These are phyloP conservation scores for Nepenthes mirabilis DNA, from an alignment of 148 eudicot genomes.

Conservation along the genomic window DNA sequence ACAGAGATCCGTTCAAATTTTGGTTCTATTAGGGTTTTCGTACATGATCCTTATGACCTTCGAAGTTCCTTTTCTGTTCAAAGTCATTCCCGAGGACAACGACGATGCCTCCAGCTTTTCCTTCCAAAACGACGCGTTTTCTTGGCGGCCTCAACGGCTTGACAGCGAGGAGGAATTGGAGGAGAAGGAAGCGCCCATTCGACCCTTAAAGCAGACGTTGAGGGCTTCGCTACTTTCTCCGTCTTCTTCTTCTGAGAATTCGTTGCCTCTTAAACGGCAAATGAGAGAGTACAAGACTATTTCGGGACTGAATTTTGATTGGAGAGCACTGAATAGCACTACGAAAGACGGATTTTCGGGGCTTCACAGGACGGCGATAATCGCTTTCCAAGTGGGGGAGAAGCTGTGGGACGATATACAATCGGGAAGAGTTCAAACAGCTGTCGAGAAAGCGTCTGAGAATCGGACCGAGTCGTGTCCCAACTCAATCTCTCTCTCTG, in stretches of 20 bases:
- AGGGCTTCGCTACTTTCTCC: constrained; percentile 1
- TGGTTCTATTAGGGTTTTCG: constrained; percentile 30
- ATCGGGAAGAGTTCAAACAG: constrained; percentile 9
- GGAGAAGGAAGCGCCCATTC: constrained; percentile 44
- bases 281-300: constrained; percentile 12
- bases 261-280: constrained; percentile 23
- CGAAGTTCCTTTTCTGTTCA: constrained; percentile 59
- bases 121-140: constrained; percentile 9
- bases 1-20: constrained; percentile 41
- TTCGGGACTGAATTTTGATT: constrained; percentile 36
- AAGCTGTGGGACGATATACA: constrained; percentile 9
- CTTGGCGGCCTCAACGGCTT: constrained; percentile 2
- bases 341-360: constrained; percentile 27
- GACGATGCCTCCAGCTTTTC: constrained; percentile 28
- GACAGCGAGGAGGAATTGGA: constrained; percentile 13
- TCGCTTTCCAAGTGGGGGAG: constrained; percentile 12
- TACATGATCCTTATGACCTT: constrained; percentile 45
- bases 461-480: constrained; percentile 12
- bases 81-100: constrained; percentile 18
- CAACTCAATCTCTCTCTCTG: constrained; percentile 7
- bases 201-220: constrained; percentile 13
- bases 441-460: constrained; percentile 4
- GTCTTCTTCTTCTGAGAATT: constrained; percentile 16
- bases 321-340: constrained; percentile 18
- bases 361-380: constrained; percentile 10